Evolutionary conservation across 192 early-diverging fungal genomes (phyloP).

Genomic region (Coemansia aciculifera): DNA sequence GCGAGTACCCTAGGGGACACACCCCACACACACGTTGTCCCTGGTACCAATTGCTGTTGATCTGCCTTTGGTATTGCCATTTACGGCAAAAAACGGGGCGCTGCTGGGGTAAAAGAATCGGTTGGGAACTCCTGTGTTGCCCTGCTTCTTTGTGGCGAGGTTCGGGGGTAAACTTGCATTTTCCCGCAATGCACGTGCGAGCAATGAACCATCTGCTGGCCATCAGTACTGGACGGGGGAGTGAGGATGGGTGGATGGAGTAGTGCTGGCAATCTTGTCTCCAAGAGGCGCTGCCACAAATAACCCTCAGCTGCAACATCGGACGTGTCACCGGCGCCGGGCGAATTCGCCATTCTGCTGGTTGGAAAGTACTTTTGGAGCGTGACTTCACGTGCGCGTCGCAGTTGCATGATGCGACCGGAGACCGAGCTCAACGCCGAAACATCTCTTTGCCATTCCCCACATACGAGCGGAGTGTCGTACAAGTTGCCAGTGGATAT

Average conservation of each 20-base stretch:
- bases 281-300: background rate
- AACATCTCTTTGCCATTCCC: background rate
- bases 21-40: background rate
- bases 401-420: conserved; percentile 1
- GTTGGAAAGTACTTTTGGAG: background rate
- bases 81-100: background rate
- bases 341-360: background rate
- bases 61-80: background rate
- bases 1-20: background rate
- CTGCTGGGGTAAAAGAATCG: background rate
- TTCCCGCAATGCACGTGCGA: background rate
- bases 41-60: background rate
- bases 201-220: background rate
- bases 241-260: background rate
- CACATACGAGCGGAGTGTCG: background rate
- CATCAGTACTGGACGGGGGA: background rate
- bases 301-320: background rate
- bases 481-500: background rate
- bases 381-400: background rate
- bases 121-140: conserved; percentile 2
- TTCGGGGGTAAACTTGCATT: background rate
- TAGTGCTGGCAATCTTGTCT: background rate
- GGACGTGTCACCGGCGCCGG: conserved; percentile 1
- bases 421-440: conserved; percentile 1
- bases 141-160: conserved; percentile 1